These are phyloP conservation scores for Lentinula detonsa DNA, from an alignment of 768 basidiomycete genomes.

Conservation along the genomic window DNA sequence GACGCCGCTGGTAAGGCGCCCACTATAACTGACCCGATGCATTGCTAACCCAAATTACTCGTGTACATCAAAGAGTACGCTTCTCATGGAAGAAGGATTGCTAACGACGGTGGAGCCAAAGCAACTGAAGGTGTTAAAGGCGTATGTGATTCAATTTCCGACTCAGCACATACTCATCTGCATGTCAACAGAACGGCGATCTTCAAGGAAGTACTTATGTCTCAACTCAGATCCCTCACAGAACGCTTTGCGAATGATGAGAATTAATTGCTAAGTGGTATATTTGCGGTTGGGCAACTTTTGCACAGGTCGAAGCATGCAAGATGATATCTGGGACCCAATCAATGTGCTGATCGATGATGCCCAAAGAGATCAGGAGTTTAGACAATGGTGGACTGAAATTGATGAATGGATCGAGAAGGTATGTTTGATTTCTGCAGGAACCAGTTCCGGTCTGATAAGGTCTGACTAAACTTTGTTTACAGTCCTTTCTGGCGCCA, in stretches of 20 bases:
- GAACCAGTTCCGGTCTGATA: no score
- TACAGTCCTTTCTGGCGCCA: constrained; percentile 64
- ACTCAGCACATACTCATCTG: background rate
- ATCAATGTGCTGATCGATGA: constrained; percentile 70
- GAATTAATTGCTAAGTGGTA: constrained; percentile 17
- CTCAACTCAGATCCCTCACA: constrained; percentile 72
- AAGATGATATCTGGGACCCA: constrained; percentile 59
- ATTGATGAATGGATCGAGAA: constrained; percentile 63
- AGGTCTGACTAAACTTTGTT: background rate
- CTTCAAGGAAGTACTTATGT: constrained; percentile 44
- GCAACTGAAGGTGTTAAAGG: constrained; percentile 13
- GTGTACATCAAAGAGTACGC: constrained; percentile 58
- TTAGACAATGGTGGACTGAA: constrained; percentile 66
- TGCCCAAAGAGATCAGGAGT: constrained; percentile 64
- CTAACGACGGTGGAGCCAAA: constrained; percentile 13
- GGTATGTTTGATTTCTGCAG: constrained; percentile 24
- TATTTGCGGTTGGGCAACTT: background rate
- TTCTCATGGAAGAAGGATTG: constrained; percentile 33
- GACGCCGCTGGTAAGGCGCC: constrained; percentile 70
- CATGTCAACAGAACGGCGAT: constrained; percentile 37
- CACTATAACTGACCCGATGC: background rate
- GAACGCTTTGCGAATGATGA: constrained; percentile 85
- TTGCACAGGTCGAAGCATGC: constrained; percentile 24
- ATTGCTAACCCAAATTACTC: constrained; percentile 30
- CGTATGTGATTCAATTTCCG: constrained; percentile 14